Percentiles rank a stretch among this genome's conserved stretches.
phyloP scores from a whole-genome alignment of 139 green algal genomes.

The Edaphochlamys debaryana region DNA sequence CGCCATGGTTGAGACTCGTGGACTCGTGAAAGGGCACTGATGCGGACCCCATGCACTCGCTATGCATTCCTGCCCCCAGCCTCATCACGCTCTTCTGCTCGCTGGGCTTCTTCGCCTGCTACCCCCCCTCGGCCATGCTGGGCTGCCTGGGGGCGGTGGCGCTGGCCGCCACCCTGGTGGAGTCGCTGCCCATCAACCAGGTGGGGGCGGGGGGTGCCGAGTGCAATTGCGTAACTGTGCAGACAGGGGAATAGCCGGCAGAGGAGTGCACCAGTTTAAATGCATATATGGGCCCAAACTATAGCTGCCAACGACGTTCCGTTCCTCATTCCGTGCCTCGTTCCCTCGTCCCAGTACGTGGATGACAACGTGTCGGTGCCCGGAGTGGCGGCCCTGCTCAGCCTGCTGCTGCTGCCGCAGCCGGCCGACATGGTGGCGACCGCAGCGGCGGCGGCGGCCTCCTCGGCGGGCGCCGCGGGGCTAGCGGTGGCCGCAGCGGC shows the following conservation, averaged over 20 bases:
- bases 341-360: constrained; percentile 53
- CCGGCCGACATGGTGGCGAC: constrained; percentile 1
- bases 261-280: too few relatives aligned
- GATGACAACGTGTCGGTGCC: constrained; percentile 97
- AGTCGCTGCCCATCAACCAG: constrained; percentile 87
- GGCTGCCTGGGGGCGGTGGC: constrained; percentile 61
- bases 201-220: background rate
- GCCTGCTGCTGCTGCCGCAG: constrained; percentile 47
- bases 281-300: too few relatives aligned
- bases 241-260: too few relatives aligned
- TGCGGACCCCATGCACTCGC: too few relatives aligned
- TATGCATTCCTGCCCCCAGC: constrained; percentile 3
- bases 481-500: background rate
- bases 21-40: too few relatives aligned
- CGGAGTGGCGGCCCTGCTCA: constrained; percentile 48
- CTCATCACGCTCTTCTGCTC: constrained; percentile 64
- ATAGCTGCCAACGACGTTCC: too few relatives aligned
- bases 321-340: too few relatives aligned
- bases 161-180: constrained; percentile 73
- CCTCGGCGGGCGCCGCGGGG: too few relatives aligned
- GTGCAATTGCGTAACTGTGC: too few relatives aligned
- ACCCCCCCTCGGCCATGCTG: constrained; percentile 32
- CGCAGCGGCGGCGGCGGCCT: background rate
- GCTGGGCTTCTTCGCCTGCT: constrained; percentile 67
- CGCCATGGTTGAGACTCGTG: too few relatives aligned